A percentile compares a stretch with the other conserved stretches of the same genome.
Evolutionary conservation across 164 flowering plant genomes (phyloP).

Genomic region (Warburgia ugandensis): DNA sequence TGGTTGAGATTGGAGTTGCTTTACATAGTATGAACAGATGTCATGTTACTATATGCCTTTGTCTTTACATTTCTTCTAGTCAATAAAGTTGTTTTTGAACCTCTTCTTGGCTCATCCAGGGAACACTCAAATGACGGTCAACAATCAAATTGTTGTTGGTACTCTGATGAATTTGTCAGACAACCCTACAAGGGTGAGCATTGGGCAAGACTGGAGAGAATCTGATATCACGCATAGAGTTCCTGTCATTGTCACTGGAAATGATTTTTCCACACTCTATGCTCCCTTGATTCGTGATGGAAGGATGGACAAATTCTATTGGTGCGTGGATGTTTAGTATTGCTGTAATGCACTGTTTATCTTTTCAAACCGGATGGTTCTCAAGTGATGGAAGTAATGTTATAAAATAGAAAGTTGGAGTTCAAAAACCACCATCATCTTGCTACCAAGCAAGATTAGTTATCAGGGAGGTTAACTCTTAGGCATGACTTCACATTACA

Average conservation of each 20-base stretch:
- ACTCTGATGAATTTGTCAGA: conserved; percentile 89
- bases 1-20: background rate
- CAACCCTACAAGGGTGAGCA: conserved; percentile 92
- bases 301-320: conserved; percentile 95
- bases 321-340: conserved; percentile 39
- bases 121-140: conserved; percentile 92
- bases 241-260: conserved; percentile 86
- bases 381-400: background rate
- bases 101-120: conserved; percentile 31
- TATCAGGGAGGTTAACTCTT: no score
- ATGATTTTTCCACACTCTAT: conserved; percentile 83
- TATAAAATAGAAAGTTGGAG: background rate
- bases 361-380: background rate
- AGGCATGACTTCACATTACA: no score
- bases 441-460: no score
- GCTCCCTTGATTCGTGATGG: conserved; percentile 98
- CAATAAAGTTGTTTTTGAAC: background rate
- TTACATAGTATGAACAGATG: no score
- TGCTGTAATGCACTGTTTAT: background rate
- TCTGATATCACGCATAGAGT: conserved; percentile 67
- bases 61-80: background rate
- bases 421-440: no score
- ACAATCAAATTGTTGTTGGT: conserved; percentile 93
- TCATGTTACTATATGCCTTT: no score
- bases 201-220: conserved; percentile 92